Conservation (phyloP, 176 grass and related monocot species). For the Canna indica region DNA sequence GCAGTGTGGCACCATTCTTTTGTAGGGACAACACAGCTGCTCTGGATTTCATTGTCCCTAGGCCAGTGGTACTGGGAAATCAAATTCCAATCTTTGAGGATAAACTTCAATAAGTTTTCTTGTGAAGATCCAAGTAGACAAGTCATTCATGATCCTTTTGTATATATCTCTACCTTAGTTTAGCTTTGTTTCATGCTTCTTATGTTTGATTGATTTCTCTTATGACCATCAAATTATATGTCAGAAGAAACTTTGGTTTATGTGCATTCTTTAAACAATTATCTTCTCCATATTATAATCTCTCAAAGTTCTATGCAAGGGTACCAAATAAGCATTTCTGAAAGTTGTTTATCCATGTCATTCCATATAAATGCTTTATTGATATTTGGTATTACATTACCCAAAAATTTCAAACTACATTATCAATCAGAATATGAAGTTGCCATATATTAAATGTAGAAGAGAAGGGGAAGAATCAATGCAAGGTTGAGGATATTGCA, state of each 20-base stretch:
- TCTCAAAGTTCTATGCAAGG: too few relatives aligned
- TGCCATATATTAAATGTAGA: constrained; percentile 34
- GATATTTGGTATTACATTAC: too few relatives aligned
- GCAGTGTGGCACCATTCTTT: constrained; percentile 17
- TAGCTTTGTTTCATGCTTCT: not conserved
- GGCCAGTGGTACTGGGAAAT: not conserved
- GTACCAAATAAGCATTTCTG: too few relatives aligned
- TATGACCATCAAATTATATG: too few relatives aligned
- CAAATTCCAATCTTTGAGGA: not conserved
- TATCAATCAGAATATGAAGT: not conserved
- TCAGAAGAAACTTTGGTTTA: too few relatives aligned
- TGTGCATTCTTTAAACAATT: too few relatives aligned
- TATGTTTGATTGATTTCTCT: not conserved
- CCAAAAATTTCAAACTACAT: too few relatives aligned
- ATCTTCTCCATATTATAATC: too few relatives aligned
- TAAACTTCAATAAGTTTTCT: not conserved
- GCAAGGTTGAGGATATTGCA: constrained; percentile 50
- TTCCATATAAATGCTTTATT: too few relatives aligned
- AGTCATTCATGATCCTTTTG: constrained; percentile 20
- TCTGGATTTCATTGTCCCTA: not conserved
- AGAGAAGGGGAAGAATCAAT: constrained; percentile 68
- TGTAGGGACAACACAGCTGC: constrained; percentile 15
- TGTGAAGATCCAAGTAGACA: not conserved
- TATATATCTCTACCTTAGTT: constrained; percentile 6
- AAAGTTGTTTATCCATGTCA: too few relatives aligned